These are phyloP conservation scores for Boeremia exigua DNA, from an alignment of 2,329 filamentous ascomycete species.

Conservation along the genomic window DNA sequence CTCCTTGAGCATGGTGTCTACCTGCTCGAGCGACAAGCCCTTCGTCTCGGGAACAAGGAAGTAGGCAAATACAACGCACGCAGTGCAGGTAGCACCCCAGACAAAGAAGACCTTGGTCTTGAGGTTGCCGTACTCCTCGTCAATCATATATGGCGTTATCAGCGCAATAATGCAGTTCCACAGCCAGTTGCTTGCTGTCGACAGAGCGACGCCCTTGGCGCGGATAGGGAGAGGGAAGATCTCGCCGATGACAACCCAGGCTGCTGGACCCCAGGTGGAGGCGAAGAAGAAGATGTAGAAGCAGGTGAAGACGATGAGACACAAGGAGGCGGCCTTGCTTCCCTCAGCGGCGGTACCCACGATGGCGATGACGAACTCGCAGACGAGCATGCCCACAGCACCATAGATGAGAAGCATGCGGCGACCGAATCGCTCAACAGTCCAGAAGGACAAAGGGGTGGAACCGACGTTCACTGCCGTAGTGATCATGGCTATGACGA, in stretches of 20 bases:
- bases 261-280: constrained; percentile 81
- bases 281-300: constrained; percentile 96
- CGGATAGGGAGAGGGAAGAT: constrained; percentile 90
- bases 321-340: constrained; percentile 58
- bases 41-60: constrained; percentile 79
- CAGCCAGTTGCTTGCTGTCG: constrained; percentile 72
- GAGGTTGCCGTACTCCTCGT: constrained; percentile 68
- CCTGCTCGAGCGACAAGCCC: constrained; percentile 77
- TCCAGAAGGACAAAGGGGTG: constrained; percentile 86
- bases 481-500: constrained; percentile 84
- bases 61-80: constrained; percentile 70
- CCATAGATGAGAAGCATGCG: constrained; percentile 80
- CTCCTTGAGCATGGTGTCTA: constrained; percentile 87
- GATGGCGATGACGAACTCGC: constrained; percentile 86
- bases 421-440: constrained; percentile 81
- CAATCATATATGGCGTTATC: constrained; percentile 75
- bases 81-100: constrained; percentile 59
- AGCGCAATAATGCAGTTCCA: constrained; percentile 72
- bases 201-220: constrained; percentile 83
- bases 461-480: constrained; percentile 87
- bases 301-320: constrained; percentile 82
- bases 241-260: constrained; percentile 80
- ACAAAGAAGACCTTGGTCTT: constrained; percentile 61
- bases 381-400: constrained; percentile 81
- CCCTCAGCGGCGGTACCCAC: constrained; percentile 52